Evolutionary conservation across 352 stramenopile species (phyloP), one percentile per base, ranked within the genome.

Genomic region (Albugo candida): DNA sequence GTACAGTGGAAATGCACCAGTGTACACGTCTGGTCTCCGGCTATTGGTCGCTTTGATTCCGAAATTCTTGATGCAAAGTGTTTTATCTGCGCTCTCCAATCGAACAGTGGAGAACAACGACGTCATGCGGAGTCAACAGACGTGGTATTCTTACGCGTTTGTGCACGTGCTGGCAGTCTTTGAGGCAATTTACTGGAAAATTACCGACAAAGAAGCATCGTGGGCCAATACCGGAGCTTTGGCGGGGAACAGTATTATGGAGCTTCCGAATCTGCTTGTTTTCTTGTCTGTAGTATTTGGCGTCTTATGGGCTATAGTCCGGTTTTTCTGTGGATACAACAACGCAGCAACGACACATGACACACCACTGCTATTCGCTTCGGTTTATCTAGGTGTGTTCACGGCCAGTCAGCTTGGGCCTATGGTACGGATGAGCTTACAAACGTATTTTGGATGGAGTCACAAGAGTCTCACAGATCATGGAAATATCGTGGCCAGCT

Each of bases 101-200:
- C 70, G 70, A 27, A 79, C 67, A 11, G 70, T 83, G 20, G 70
- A 83, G 42, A 83, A 83, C 47, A 63, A 78, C 47, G 70, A 83
- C 35, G 70, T 83, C 39, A 52, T 83, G 41, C 70, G 70, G 50
- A 77, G 64, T 51, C 70, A 83, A 55, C 65, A 83, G 46, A 83
- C 70, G 35, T 83, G 70, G 70, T 83, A 81, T 56, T 81, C 67
- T 52, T 83, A 83, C 51, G 70, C 70, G 11, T 83, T 81, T 39
- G 67, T 81, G 55, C 67, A 83, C 49, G 62, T 75, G 36, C 59
- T 81, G 46, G 70, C 67, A n/a, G 67, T 83, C 41, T 77, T 83
- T 47, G 70, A 81, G 47, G 65, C 70, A 0, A 61, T 83, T 36
- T 79, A 81, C 60, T 83, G 70, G 70, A 77, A 80, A 54, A 75